phyloP scores from a whole-genome alignment of 768 basidiomycete genomes.

The Kwoniella dendrophila region DNA sequence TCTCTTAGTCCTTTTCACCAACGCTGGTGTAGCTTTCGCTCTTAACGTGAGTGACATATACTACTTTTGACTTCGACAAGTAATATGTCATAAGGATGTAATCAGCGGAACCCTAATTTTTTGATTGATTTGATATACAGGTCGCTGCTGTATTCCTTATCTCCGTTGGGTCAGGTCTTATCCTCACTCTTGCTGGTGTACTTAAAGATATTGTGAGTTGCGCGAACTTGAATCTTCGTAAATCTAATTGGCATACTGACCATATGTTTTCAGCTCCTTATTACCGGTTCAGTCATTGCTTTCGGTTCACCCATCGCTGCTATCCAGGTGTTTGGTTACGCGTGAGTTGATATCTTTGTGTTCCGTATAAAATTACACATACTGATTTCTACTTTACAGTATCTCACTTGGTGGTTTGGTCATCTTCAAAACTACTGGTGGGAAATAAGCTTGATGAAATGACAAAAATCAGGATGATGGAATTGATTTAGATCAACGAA shows the following conservation, averaged over 20 bases:
- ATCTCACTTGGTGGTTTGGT: conserved; percentile 83
- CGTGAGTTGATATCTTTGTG: conserved; percentile 28
- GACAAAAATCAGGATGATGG: no score
- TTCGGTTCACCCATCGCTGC: conserved; percentile 79
- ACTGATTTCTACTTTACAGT: conserved; percentile 61
- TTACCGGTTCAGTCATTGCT: conserved; percentile 83
- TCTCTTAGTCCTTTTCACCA: conserved; percentile 72
- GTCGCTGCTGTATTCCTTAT: conserved; percentile 94
- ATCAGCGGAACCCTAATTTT: background rate
- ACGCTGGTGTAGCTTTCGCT: conserved; percentile 83
- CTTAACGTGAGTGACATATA: conserved; percentile 64
- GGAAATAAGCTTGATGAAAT: conserved; percentile 47
- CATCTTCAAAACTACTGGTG: conserved; percentile 71
- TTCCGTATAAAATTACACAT: background rate
- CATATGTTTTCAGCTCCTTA: conserved; percentile 64
- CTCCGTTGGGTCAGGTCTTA: conserved; percentile 72
- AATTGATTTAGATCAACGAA: no score
- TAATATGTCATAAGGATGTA: background rate
- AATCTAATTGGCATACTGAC: background rate
- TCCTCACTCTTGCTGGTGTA: conserved; percentile 91
- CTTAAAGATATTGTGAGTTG: conserved; percentile 68
- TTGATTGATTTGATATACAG: conserved; percentile 25
- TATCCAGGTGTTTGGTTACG: conserved; percentile 75
- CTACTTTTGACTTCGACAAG: background rate
- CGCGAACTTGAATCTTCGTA: background rate